Evolutionary conservation across 1,284 basidiomycete species (phyloP).

Genomic region (Pyrrhoderma noxium): DNA sequence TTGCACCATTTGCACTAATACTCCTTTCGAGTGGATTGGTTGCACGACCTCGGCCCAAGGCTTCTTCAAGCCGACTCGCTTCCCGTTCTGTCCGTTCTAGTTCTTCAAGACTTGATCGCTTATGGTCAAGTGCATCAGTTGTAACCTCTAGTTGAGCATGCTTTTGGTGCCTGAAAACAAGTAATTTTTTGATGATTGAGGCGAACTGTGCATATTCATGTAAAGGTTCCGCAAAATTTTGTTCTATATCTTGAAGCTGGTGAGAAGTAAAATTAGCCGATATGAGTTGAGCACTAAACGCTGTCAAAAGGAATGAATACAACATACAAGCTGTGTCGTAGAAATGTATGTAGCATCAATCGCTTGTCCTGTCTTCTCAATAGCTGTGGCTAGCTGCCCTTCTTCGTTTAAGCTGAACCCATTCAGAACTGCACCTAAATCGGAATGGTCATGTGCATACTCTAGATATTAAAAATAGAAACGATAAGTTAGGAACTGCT

Average conservation of each 20-base stretch:
- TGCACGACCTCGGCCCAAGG: constrained; percentile 56
- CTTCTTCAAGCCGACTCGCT: constrained; percentile 83
- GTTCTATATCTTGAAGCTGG: constrained; percentile 86
- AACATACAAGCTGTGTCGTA: constrained; percentile 75
- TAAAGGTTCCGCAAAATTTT: constrained; percentile 91
- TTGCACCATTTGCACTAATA: constrained; percentile 11
- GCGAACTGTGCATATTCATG: constrained; percentile 97
- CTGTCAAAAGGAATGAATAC: neutral
- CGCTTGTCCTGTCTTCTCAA: constrained; percentile 93
- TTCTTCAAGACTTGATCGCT: constrained; percentile 83
- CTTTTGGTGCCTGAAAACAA: constrained; percentile 95
- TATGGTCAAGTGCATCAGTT: constrained; percentile 82
- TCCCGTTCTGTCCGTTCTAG: constrained; percentile 91
- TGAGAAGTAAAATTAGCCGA: constrained; percentile 1
- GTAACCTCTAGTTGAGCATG: constrained; percentile 98
- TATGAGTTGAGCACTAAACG: constrained; percentile 3
- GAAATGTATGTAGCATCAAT: constrained; percentile 92
- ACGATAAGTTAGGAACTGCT: no score
- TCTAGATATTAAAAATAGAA: constrained; percentile 39
- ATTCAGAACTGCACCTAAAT: constrained; percentile 92
- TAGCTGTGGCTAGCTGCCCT: constrained; percentile 64
- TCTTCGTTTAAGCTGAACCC: constrained; percentile 89
- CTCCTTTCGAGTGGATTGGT: constrained; percentile 23
- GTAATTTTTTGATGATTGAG: constrained; percentile 86
- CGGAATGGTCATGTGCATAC: constrained; percentile 84